These are phyloP conservation scores for Cercospora beticola DNA, from an alignment of 2,329 filamentous ascomycete genomes.

Conservation along the genomic window DNA sequence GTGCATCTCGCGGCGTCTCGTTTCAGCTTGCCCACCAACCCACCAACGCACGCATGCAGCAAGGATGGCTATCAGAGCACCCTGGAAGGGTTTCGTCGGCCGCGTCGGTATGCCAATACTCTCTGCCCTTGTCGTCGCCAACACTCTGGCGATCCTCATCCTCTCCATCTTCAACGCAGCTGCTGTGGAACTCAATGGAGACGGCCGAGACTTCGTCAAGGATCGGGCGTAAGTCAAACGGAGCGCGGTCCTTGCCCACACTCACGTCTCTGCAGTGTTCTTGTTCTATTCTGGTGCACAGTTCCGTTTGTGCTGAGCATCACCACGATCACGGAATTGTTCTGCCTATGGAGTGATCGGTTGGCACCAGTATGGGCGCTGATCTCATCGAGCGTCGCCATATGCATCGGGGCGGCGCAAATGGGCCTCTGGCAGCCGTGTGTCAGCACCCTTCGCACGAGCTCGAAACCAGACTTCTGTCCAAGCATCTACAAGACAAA, in stretches of 20 bases:
- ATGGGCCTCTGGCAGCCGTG: conserved; percentile 20
- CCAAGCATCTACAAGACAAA: conserved; percentile 14
- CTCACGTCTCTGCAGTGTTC: conserved; percentile 10
- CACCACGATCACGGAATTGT: conserved; percentile 12
- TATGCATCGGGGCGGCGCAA: conserved; percentile 14
- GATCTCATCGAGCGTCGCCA: conserved; percentile 16
- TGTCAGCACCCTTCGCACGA: not conserved
- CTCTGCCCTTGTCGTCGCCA: conserved; percentile 16
- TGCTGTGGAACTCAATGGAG: conserved; percentile 14
- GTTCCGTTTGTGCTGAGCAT: conserved; percentile 16
- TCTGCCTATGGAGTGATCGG: conserved; percentile 16
- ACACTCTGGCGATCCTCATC: conserved; percentile 19
- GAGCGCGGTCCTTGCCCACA: not conserved
- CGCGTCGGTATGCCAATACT: conserved; percentile 20
- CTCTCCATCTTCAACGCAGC: conserved; percentile 20
- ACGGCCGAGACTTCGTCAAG: not conserved
- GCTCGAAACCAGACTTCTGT: conserved; percentile 13
- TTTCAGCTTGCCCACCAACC: not conserved
- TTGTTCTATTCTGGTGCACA: conserved; percentile 23
- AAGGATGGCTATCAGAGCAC: conserved; percentile 24
- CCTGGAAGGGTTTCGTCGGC: conserved; percentile 24
- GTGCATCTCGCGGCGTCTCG: not conserved
- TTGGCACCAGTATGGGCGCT: conserved; percentile 15
- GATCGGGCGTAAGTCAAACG: conserved; percentile 16
- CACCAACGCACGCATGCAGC: not conserved